phyloP scores from a whole-genome alignment of 768 basidiomycete species.

The Termitomyces sp. region DNA sequence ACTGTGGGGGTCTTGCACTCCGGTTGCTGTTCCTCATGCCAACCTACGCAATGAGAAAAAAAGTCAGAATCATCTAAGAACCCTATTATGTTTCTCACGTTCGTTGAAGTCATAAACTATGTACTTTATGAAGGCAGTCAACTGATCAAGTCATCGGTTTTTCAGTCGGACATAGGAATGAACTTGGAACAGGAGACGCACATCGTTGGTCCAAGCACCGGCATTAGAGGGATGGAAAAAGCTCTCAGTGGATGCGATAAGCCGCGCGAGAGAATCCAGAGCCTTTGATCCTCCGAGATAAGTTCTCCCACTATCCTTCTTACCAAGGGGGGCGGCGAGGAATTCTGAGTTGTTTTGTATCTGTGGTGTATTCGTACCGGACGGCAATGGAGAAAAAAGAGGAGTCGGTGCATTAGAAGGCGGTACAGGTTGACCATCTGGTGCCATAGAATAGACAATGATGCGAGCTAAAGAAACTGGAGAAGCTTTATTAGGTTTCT shows the following conservation, averaged over 20 bases:
- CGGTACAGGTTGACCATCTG: slow-evolving; percentile 54
- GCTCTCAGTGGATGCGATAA: slow-evolving; percentile 84
- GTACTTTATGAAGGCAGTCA: slow-evolving; percentile 83
- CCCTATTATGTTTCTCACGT: slow-evolving; percentile 34
- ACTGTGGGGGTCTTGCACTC: slow-evolving; percentile 80
- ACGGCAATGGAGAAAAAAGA: slow-evolving; percentile 64
- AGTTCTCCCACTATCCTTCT: slow-evolving; percentile 42
- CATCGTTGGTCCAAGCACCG: slow-evolving; percentile 77
- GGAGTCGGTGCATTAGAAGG: slow-evolving; percentile 71
- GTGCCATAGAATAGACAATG: slow-evolving; percentile 86
- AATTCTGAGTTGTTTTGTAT: slow-evolving; percentile 49
- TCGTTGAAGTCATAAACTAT: slow-evolving; percentile 84
- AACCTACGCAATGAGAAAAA: slow-evolving; percentile 38
- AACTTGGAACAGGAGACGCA: slow-evolving; percentile 28
- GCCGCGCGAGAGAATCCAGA: slow-evolving; percentile 77
- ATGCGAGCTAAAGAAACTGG: slow-evolving; percentile 78
- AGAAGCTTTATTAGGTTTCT: not conserved
- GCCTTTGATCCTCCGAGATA: slow-evolving; percentile 85
- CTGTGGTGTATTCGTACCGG: slow-evolving; percentile 57
- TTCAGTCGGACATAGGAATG: not conserved
- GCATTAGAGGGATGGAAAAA: slow-evolving; percentile 92
- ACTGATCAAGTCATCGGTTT: slow-evolving; percentile 29
- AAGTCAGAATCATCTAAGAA: not conserved
- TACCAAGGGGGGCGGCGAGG: slow-evolving; percentile 55
- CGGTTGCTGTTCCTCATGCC: slow-evolving; percentile 73